Percentiles rank a stretch among this genome's conserved stretches.
These are phyloP conservation scores for Nepenthes gracilis DNA, from an alignment of 148 eudicot genomes.

Conservation along the genomic window DNA sequence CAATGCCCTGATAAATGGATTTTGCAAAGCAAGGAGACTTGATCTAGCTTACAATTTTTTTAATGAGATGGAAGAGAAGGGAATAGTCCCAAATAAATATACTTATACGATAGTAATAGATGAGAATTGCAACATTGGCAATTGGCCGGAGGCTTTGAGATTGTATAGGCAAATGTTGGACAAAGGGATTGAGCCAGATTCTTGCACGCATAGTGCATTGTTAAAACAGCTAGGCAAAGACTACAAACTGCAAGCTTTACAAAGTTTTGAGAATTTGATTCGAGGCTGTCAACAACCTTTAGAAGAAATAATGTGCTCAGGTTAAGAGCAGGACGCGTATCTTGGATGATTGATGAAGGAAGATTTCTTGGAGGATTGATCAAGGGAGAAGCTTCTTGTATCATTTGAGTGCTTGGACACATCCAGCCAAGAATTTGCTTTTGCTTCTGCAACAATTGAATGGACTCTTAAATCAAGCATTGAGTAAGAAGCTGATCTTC, in stretches of 20 bases:
- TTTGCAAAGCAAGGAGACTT: conserved; percentile 38
- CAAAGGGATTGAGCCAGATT: conserved; percentile 37
- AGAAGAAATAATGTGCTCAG: conserved; percentile 10
- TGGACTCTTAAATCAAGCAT: too few species aligned
- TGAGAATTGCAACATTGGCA: conserved; percentile 26
- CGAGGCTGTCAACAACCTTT: conserved; percentile 11
- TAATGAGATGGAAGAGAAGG: conserved; percentile 31
- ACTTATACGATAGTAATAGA: conserved; percentile 48
- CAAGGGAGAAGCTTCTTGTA: too few species aligned
- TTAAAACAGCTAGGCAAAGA: conserved; percentile 30
- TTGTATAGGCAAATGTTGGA: conserved; percentile 39
- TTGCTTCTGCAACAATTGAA: too few species aligned
- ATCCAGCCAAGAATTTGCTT: too few species aligned
- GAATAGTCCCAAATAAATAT: conserved; percentile 34
- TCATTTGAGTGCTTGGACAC: too few species aligned
- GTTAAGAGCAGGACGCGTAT: too few species aligned
- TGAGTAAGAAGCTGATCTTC: too few species aligned
- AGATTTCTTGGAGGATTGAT: too few species aligned
- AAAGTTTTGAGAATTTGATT: conserved; percentile 23
- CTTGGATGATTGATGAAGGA: too few species aligned
- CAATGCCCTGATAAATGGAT: conserved; percentile 47
- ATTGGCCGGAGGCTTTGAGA: conserved; percentile 34
- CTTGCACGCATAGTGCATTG: conserved; percentile 33
- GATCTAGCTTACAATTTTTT: conserved; percentile 27
- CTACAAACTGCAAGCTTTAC: conserved; percentile 20